phyloP scores from a whole-genome alignment of 2,329 filamentous ascomycete genomes.

The Arachnomyces sp. region DNA sequence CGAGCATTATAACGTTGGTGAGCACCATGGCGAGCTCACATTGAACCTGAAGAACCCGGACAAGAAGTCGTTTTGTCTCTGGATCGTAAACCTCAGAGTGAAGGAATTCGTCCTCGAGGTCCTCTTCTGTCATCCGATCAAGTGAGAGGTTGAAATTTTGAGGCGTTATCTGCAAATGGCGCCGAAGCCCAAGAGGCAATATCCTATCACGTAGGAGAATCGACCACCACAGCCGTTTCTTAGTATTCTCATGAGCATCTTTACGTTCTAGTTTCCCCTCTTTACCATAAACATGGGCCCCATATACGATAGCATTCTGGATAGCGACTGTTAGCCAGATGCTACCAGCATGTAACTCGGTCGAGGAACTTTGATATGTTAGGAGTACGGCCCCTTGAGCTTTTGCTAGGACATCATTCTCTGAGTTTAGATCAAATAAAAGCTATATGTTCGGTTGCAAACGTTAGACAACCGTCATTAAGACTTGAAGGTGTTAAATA shows the following conservation, averaged over 20 bases:
- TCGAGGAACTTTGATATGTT: slow-evolving; percentile 32
- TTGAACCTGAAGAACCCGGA: slow-evolving; percentile 40
- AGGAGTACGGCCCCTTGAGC: slow-evolving; percentile 25
- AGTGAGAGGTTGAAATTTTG: slow-evolving; percentile 39
- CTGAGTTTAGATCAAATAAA: slow-evolving; percentile 23
- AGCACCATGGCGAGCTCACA: slow-evolving; percentile 40
- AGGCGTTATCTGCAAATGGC: slow-evolving; percentile 43
- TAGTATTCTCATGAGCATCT: slow-evolving; percentile 27
- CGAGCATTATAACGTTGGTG: slow-evolving; percentile 40
- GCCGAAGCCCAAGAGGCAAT: slow-evolving; percentile 42
- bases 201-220: slow-evolving; percentile 47
- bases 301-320: slow-evolving; percentile 41
- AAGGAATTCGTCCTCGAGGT: slow-evolving; percentile 41
- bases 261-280: slow-evolving; percentile 31
- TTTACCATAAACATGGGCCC: slow-evolving; percentile 38
- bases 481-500: too few species aligned
- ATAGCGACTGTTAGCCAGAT: slow-evolving; percentile 44
- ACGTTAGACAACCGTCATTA: too few species aligned
- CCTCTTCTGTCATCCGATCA: slow-evolving; percentile 31
- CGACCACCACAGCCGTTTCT: slow-evolving; percentile 49
- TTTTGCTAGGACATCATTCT: slow-evolving; percentile 17
- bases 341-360: slow-evolving; percentile 22
- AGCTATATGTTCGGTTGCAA: slow-evolving; percentile 11
- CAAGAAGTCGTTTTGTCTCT: slow-evolving; percentile 38
- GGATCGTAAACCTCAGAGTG: slow-evolving; percentile 39